Evolutionary conservation across 306 rosid species (phyloP).

Genomic region (Lathyrus aphaca): DNA sequence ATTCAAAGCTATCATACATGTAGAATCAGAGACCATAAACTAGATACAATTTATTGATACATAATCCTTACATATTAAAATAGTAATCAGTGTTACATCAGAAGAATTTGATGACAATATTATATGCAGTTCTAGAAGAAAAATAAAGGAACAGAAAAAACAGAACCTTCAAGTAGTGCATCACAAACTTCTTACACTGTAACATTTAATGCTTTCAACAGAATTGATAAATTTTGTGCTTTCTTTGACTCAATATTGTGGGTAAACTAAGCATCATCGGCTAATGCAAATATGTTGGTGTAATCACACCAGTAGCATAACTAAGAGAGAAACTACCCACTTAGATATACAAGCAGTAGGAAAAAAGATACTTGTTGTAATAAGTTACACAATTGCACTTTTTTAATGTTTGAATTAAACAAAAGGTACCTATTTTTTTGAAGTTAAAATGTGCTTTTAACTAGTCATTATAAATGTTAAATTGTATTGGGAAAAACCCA

Average conservation of each 20-base stretch:
- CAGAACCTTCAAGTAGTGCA: constrained; percentile 85
- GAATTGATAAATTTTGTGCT: constrained; percentile 83
- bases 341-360: no score
- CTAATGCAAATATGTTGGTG: no score
- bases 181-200: constrained; percentile 81
- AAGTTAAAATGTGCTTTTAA: no score
- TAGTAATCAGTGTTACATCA: constrained; percentile 18
- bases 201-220: constrained; percentile 80
- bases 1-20: constrained; percentile 30
- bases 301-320: no score
- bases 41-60: neutral
- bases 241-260: constrained; percentile 74
- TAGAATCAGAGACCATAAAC: neutral
- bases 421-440: no score
- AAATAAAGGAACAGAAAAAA: constrained; percentile 20
- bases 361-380: no score
- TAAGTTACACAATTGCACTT: no score
- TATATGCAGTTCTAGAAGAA: no score
- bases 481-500: no score
- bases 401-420: no score
- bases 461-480: no score
- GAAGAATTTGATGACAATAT: constrained; percentile 5
- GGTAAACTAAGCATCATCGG: constrained; percentile 48
- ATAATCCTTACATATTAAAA: neutral
- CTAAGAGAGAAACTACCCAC: no score